Conservation (phyloP, 2,329 filamentous ascomycete species). For the Fusarium compactum region DNA sequence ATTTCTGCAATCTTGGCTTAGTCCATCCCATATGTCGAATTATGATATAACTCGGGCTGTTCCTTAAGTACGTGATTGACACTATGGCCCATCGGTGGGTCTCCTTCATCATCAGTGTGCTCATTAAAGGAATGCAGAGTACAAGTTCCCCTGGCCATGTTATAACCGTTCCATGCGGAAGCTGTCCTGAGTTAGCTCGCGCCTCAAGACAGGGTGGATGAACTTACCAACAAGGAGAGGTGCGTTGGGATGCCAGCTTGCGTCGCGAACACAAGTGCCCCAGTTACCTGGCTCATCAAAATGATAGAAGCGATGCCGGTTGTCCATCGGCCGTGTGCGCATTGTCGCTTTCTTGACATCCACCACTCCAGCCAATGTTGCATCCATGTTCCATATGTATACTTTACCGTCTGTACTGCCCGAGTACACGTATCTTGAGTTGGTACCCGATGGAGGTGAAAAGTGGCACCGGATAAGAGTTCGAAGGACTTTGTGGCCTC, state of each 20-base stretch:
- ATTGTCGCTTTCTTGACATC: slow-evolving; percentile 80
- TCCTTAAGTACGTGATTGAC: slow-evolving; percentile 70
- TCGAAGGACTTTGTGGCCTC: slow-evolving; percentile 87
- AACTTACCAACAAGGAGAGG: slow-evolving; percentile 77
- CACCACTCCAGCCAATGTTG: slow-evolving; percentile 81
- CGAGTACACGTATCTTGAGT: slow-evolving; percentile 92
- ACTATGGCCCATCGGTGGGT: slow-evolving; percentile 65
- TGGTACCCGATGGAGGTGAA: slow-evolving; percentile 85
- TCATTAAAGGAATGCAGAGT: slow-evolving; percentile 84
- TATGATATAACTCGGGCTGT: slow-evolving; percentile 45
- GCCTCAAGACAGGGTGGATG: neutral
- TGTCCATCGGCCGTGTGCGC: slow-evolving; percentile 68
- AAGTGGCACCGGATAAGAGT: slow-evolving; percentile 97
- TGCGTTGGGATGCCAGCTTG: slow-evolving; percentile 88
- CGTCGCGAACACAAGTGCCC: slow-evolving; percentile 86
- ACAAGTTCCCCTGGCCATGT: slow-evolving; percentile 78
- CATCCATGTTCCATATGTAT: slow-evolving; percentile 94
- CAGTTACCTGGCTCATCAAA: slow-evolving; percentile 69
- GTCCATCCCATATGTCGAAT: slow-evolving; percentile 32
- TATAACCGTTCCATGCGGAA: slow-evolving; percentile 85
- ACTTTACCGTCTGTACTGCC: slow-evolving; percentile 91
- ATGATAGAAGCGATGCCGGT: slow-evolving; percentile 67
- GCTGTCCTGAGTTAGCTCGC: slow-evolving; percentile 61
- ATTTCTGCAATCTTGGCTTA: slow-evolving; percentile 35
- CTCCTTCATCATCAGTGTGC: slow-evolving; percentile 72